phyloP scores from a whole-genome alignment of 176 grass and related monocot species.

The Chloris gayana region DNA sequence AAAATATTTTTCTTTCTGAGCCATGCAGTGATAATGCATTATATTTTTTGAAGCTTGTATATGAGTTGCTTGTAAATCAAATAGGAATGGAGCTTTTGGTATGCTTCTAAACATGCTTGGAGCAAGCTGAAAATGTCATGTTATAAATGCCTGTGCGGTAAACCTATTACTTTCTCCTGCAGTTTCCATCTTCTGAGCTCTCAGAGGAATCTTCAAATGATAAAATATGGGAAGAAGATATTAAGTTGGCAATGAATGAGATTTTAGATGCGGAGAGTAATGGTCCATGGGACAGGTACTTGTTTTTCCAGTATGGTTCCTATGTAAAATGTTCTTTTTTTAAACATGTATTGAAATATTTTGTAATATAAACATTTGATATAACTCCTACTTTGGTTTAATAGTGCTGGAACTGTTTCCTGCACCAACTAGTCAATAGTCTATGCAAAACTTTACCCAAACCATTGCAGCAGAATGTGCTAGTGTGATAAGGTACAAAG shows the following conservation, averaged over 20 bases:
- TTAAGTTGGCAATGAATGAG: constrained; percentile 48
- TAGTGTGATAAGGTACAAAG: constrained; percentile 5
- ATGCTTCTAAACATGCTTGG: constrained; percentile 47
- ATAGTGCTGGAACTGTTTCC: not conserved
- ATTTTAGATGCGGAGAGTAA: constrained; percentile 52
- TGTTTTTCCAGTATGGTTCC: constrained; percentile 3
- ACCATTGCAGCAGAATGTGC: not conserved
- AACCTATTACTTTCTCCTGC: constrained; percentile 28
- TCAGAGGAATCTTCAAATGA: constrained; percentile 41
- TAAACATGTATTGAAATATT: constrained; percentile 4
- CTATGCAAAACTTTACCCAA: not conserved
- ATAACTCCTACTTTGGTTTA: not conserved
- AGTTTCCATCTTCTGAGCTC: constrained; percentile 59
- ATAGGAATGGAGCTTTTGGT: constrained; percentile 78
- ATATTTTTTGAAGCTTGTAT: constrained; percentile 83
- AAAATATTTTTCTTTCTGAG: constrained; percentile 86
- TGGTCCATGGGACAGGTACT: constrained; percentile 50
- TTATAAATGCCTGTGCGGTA: constrained; percentile 9
- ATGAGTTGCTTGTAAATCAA: constrained; percentile 81
- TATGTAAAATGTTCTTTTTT: constrained; percentile 1
- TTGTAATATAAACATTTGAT: not conserved
- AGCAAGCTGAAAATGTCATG: constrained; percentile 33
- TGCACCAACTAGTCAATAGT: not conserved
- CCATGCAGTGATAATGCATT: constrained; percentile 82
- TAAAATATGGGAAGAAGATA: constrained; percentile 49